Conservation (phyloP, 306 rosid genomes). For the apple (Malus domestica) region DNA sequence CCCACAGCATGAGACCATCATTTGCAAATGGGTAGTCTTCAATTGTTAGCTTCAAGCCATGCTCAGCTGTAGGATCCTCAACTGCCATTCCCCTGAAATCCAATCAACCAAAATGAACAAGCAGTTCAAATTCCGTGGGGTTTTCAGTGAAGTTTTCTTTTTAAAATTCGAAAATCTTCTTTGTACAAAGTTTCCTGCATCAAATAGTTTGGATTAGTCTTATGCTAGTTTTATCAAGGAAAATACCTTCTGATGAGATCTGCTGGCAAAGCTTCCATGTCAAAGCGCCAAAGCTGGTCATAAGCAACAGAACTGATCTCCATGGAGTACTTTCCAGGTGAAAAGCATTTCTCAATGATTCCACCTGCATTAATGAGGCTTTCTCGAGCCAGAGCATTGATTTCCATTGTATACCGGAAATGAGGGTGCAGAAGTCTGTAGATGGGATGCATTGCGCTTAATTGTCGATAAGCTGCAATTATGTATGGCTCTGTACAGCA, state of each 20-base stretch:
- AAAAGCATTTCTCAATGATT: slow-evolving; percentile 24
- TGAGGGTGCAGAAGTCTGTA: slow-evolving; percentile 36
- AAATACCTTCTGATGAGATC: slow-evolving; percentile 32
- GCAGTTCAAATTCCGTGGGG: background rate
- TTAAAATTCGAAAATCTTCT: background rate
- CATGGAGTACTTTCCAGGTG: slow-evolving; percentile 19
- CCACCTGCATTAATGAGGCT: slow-evolving; percentile 32
- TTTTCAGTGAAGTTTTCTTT: background rate
- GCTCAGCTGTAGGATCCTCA: slow-evolving; percentile 29
- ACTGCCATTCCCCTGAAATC: slow-evolving; percentile 34
- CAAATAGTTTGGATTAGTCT: background rate
- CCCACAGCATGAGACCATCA: slow-evolving; percentile 38
- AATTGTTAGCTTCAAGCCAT: slow-evolving; percentile 31
- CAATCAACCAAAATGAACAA: background rate
- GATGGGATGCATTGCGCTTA: slow-evolving; percentile 37
- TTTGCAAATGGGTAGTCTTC: slow-evolving; percentile 39
- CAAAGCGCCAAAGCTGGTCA: slow-evolving; percentile 29
- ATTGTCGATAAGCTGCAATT: slow-evolving; percentile 28
- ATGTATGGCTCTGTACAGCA: slow-evolving; percentile 31
- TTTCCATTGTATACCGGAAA: slow-evolving; percentile 39
- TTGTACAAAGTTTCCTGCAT: background rate
- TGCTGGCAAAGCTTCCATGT: slow-evolving; percentile 34
- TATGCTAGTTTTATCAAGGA: background rate
- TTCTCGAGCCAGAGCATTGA: slow-evolving; percentile 31
- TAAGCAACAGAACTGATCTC: slow-evolving; percentile 33